Conservation (phyloP, 2,329 filamentous ascomycete genomes). For the Xylaria hypoxylon region DNA sequence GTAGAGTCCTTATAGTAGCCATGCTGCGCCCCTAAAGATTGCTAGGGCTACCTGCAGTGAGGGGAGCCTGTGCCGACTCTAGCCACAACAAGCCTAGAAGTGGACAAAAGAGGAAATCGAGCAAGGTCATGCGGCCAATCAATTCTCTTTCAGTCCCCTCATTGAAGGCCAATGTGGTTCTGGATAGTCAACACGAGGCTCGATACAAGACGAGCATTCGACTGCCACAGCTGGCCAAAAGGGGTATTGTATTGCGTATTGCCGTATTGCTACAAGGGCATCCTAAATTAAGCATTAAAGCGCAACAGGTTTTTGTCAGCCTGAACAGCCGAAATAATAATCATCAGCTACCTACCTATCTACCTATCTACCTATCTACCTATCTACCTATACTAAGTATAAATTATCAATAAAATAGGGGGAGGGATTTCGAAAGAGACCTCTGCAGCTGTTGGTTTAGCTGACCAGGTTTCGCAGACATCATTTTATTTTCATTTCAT, state of each 20-base stretch:
- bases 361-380: no score
- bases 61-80: constrained; percentile 18
- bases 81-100: constrained; percentile 28
- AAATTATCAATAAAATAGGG: no score
- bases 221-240: neutral
- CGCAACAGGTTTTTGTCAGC: neutral
- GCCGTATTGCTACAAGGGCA: neutral
- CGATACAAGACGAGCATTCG: constrained; percentile 26
- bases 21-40: constrained; percentile 31
- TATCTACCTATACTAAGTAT: no score
- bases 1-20: neutral
- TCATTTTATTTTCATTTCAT: neutral
- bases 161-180: constrained; percentile 26
- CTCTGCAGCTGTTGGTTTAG: neutral
- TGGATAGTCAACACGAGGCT: constrained; percentile 32
- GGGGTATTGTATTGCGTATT: neutral
- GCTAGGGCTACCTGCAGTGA: constrained; percentile 2
- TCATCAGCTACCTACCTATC: neutral
- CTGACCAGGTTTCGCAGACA: neutral
- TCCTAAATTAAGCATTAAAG: neutral
- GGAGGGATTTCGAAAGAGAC: neutral
- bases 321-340: neutral
- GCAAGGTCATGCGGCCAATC: constrained; percentile 37
- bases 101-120: constrained; percentile 37
- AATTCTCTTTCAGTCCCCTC: constrained; percentile 1